Percentiles rank a stretch among this genome's conserved stretches.
Conservation (phyloP, 176 grass and related monocot genomes). For the Carex littledalei region DNA sequence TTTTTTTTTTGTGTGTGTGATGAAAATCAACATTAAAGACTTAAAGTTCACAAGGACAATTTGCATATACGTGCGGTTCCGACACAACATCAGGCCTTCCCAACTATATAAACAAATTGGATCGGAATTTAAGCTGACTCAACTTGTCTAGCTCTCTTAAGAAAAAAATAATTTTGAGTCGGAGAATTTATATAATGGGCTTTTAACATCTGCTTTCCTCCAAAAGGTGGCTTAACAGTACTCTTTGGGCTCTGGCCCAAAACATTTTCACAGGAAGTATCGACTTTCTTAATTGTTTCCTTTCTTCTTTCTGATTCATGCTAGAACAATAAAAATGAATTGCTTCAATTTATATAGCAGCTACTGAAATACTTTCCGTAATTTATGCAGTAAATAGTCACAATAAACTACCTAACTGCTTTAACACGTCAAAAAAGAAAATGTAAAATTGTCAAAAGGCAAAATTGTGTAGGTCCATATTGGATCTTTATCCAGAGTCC, state of each 20-base stretch:
- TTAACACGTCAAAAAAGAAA: neutral
- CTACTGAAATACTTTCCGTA: neutral
- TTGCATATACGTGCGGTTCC: too few relatives aligned
- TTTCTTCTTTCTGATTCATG: neutral
- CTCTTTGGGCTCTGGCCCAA: neutral
- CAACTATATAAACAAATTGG: too few relatives aligned
- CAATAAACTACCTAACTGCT: neutral
- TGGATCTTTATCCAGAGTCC: neutral
- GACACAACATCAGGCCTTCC: too few relatives aligned
- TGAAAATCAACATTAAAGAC: too few relatives aligned
- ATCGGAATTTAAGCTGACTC: too few relatives aligned
- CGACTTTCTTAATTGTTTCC: neutral
- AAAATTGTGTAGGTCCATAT: neutral
- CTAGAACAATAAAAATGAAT: neutral
- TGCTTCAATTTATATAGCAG: neutral
- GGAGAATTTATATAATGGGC: neutral
- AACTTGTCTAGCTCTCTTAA: too few relatives aligned
- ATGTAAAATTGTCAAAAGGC: neutral
- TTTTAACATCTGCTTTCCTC: neutral
- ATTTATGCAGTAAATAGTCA: neutral
- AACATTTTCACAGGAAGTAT: neutral
- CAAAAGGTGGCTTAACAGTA: neutral
- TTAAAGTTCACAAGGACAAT: too few relatives aligned
- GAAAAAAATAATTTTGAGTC: neutral
- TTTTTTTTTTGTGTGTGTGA: too few relatives aligned